These are phyloP conservation scores for Ascochyta rabiei DNA, from an alignment of 2,329 filamentous ascomycete species.

Conservation along the genomic window DNA sequence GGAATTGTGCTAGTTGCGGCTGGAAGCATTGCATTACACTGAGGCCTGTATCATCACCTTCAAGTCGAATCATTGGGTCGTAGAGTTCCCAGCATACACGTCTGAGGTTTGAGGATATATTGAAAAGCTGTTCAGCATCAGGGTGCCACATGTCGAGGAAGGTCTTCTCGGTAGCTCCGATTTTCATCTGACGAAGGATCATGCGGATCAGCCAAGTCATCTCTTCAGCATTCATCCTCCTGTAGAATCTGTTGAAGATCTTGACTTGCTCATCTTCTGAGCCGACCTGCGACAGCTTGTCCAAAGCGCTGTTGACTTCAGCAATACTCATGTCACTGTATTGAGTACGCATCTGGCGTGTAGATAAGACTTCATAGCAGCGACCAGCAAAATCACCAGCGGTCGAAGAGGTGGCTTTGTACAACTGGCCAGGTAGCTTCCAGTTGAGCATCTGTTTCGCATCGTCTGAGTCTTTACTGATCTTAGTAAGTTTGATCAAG, in stretches of 20 bases:
- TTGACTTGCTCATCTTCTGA: constrained; percentile 84
- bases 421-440: constrained; percentile 78
- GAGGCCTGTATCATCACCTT: constrained; percentile 76
- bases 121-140: constrained; percentile 69
- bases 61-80: constrained; percentile 73
- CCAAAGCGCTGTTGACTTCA: constrained; percentile 86
- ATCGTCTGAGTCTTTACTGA: constrained; percentile 88
- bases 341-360: constrained; percentile 75
- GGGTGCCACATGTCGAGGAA: constrained; percentile 71
- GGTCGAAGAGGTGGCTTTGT: constrained; percentile 53
- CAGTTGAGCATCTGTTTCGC: constrained; percentile 85
- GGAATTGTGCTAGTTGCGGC: constrained; percentile 91
- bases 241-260: constrained; percentile 84
- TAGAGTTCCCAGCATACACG: constrained; percentile 94
- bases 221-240: constrained; percentile 90
- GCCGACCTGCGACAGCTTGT: constrained; percentile 74
- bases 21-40: constrained; percentile 94
- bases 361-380: constrained; percentile 85
- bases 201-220: constrained; percentile 95
- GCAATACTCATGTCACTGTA: constrained; percentile 82
- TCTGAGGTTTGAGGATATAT: constrained; percentile 85
- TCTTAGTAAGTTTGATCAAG: constrained; percentile 90
- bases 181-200: constrained; percentile 79
- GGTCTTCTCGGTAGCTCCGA: constrained; percentile 83
- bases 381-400: constrained; percentile 92